Evolutionary conservation across 371 early-diverging fungal species (phyloP), one percentile per base, ranked within the genome.

Genomic region (Mucor circinelloides): DNA sequence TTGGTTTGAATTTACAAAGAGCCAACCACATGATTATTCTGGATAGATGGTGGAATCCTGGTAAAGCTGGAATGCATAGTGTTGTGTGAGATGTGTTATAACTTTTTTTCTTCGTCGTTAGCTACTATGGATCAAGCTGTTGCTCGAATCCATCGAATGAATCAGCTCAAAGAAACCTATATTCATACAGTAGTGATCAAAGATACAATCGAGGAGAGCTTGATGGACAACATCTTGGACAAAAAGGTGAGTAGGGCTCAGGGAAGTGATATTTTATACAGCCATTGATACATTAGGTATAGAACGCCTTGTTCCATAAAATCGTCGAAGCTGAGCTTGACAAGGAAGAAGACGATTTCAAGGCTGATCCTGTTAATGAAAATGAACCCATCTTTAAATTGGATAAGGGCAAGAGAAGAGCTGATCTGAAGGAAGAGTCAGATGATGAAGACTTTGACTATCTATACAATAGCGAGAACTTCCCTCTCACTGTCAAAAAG

Each of bases 41-140:
- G 27, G 81, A 81, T 42, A 52, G 81, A 60, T 81, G 81, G 81
- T 81, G 81, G 81, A 81, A 81, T 64, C 81, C 81, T 59, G 79
- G 76, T 75, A 78, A 19, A 23, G 12, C 23, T 25, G 13, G 13
- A 50, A 25, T 23, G 27, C 23, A 25, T 50, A 23, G 23, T 8
- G 23, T 2, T 10, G 2, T 21, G 8, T 9, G 10, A 48, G 10
- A 42, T 3, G n/a, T 60, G n/a, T 8, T 55, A 42, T n/a, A n/a
- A n/a, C n/a, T n/a, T n/a, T n/a, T n/a, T n/a, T n/a, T n/a, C n/a
- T n/a, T n/a, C n/a, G n/a, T n/a, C n/a, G n/a, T n/a, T 64, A 74
- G 81, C 81, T 23, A 81, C 78, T 0, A 81, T 81, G 81, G 81
- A 81, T 30, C 81, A 81, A 69, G 81, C 79, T 5, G 64, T 81